Percentiles rank a stretch among this genome's conserved stretches.
Evolutionary conservation across 768 basidiomycete species (phyloP).

Genomic region (Termitomyces sp.): DNA sequence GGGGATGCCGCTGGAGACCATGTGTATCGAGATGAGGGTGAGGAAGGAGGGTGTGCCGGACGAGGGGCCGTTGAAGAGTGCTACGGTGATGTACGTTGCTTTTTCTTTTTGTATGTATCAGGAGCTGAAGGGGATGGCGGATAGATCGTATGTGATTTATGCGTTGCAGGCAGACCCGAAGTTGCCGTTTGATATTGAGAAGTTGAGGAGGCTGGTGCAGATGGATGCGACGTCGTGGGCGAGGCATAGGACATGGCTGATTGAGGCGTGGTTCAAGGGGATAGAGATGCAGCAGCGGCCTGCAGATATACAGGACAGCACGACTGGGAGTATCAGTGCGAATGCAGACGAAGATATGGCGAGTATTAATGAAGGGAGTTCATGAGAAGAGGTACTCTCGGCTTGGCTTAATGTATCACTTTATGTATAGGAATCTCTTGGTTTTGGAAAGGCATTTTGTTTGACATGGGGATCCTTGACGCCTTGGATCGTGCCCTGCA

Average conservation of each 20-base stretch:
- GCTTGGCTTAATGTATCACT: not conserved
- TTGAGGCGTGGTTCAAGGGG: constrained; percentile 14
- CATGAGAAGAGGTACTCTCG: not conserved
- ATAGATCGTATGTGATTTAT: constrained; percentile 29
- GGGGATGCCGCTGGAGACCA: constrained; percentile 25
- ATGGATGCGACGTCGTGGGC: constrained; percentile 28
- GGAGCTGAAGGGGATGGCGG: not conserved
- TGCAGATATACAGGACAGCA: not conserved
- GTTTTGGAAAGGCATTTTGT: not conserved
- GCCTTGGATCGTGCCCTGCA: not conserved
- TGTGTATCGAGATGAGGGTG: constrained; percentile 26
- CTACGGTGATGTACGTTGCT: constrained; percentile 29
- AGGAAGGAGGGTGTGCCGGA: constrained; percentile 13
- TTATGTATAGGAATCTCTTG: not conserved
- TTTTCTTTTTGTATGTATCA: not conserved
- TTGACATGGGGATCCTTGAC: not conserved
- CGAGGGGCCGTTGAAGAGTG: constrained; percentile 21
- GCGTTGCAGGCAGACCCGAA: constrained; percentile 27
- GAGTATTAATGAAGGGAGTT: not conserved
- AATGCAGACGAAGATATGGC: not conserved
- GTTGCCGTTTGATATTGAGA: constrained; percentile 26
- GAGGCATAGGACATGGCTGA: constrained; percentile 26
- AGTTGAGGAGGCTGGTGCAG: constrained; percentile 27
- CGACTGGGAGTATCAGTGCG: not conserved
- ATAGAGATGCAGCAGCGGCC: not conserved